Evolutionary conservation across 2,329 filamentous ascomycete genomes (phyloP), one percentile per base, ranked within the genome.

Genomic region (Didymella pinodella): DNA sequence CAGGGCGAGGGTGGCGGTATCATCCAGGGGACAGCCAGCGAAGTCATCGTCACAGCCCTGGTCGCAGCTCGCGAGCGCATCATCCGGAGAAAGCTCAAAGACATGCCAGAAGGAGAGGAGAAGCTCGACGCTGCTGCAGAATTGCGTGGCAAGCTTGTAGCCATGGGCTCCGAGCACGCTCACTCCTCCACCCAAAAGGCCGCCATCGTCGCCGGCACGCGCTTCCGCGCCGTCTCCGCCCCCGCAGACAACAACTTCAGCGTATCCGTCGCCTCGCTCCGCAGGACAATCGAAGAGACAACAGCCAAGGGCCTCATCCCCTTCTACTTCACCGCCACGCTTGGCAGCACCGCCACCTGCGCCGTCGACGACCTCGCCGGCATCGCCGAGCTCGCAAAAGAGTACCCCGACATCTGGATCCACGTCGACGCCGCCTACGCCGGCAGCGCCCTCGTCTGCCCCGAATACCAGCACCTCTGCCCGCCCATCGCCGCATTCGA

Each of bases 391-490:
- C 80, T 88, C 1, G 71, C 85, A 2, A 72, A 75, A 57, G 81
- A 82, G 3, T 85, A 83, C 72, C 84, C 84, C 10, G 78, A 85
- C 59, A 81, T 97, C 52, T 97, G 94, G 93, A 90, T 97, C 20
- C 94, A 98, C 78, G 86, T 97, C 53, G 94, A 98, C 78, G 94
- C 92, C 11, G 94, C 94, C 0, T 97, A 96, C 77, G 94, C 94
- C 0, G 94, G 94, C 2, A 88, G 92, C 0, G 91, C 93, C 0
- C 86, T 98, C 3, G 81, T 97, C 3, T 88, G 90, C 22, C 90
- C 92, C 2, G 92, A 96, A 76, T 90, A 91, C 77, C 90, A 92
- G 63, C 83, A 89, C 65, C 83, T 92, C 48, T 83, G 88, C 1
- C 72, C 81, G 22, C 79, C 86, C 8, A 83, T 94, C 49, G 79